Conservation (phyloP, 2,329 filamentous ascomycete genomes). For the Hypoxylon sp. region DNA sequence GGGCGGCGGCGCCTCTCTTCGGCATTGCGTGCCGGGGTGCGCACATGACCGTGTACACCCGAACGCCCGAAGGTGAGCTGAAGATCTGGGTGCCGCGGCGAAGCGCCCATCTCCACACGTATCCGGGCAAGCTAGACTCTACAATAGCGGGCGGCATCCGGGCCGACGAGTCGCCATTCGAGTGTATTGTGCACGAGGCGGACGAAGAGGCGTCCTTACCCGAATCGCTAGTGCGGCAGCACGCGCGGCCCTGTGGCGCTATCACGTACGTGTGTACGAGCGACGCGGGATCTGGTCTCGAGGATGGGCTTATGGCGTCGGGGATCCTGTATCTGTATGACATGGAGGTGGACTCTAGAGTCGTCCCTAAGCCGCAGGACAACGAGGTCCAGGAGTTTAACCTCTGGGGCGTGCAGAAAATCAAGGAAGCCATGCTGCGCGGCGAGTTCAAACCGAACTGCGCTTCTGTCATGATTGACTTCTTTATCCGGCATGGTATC, state of each 20-base stretch:
- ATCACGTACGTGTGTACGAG: slow-evolving; percentile 78
- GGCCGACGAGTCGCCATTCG: slow-evolving; percentile 73
- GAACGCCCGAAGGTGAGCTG: slow-evolving; percentile 55
- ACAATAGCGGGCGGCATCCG: slow-evolving; percentile 80
- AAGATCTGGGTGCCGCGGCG: slow-evolving; percentile 79
- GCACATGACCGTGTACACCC: slow-evolving; percentile 73
- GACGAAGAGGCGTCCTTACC: slow-evolving; percentile 79
- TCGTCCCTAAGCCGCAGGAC: slow-evolving; percentile 73
- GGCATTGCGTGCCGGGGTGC: slow-evolving; percentile 67
- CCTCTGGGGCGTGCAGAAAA: slow-evolving; percentile 66
- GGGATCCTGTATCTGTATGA: slow-evolving; percentile 81
- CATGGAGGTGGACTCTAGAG: slow-evolving; percentile 68
- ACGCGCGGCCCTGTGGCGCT: slow-evolving; percentile 68
- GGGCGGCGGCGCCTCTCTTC: slow-evolving; percentile 60
- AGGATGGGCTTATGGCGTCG: slow-evolving; percentile 73
- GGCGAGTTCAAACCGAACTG: slow-evolving; percentile 82
- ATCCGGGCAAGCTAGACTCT: slow-evolving; percentile 79
- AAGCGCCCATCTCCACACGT: slow-evolving; percentile 75
- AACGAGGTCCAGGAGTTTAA: slow-evolving; percentile 71
- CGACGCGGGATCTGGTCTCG: slow-evolving; percentile 73
- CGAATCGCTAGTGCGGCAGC: slow-evolving; percentile 68
- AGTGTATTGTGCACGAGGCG: slow-evolving; percentile 76
- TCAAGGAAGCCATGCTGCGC: slow-evolving; percentile 69
- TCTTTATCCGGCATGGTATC: slow-evolving; percentile 78
- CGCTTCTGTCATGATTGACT: slow-evolving; percentile 76